Base-by-base conservation (phyloP, 1,139 yeast genomes). In the Arxiozyma slooffiae region DNA sequence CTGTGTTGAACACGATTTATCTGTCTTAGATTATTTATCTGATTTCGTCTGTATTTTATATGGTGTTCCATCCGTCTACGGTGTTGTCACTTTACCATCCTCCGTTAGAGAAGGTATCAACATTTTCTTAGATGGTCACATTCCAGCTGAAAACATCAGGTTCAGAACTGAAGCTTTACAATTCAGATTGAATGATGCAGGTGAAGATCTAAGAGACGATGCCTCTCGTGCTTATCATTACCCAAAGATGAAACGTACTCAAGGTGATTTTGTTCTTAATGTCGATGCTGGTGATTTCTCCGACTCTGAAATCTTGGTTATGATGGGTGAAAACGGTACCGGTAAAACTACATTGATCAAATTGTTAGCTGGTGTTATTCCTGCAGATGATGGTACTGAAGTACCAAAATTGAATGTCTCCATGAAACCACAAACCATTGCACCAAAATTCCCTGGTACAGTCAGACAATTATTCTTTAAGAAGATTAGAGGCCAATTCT, bases 311-410 rank as follows among this genome's bases (percentile, higher is more conserved):
- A 92, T 92, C 63, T 79, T 92, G 66, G 98, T 92, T 53, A 88
- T 92, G 97, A 90, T 92, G 96, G 98, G 98, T 69, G 98, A 92
- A 75, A 92, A 92, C 70, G 98, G 98, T 75, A 92, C 98, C 23
- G 98, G 98, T 77, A 92, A 92, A 75, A 92, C 98, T 43, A 92
- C 98, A 8, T 84, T 92, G 76, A 90, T 97, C 78, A 86, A 85
- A 69, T 75, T 92, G 66, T 77, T 92, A 62, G 97, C 98, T 21
- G 98, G 98, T 64, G 88, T 88, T 44, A 77, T 86, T 59, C 76
- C 86, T 48, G 94, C 97, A 41, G 97, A 90, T 71, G 79, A 80
- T 58, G 88, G 88, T 52, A 71, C 73, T 56, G 79, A 80, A 63
- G 82, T 88, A 57, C 97, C 97, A 51, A 83, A 85, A 68, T 75